phyloP scores from a whole-genome alignment of 495 filamentous ascomycete species.

The Glarea lozoyensis region DNA sequence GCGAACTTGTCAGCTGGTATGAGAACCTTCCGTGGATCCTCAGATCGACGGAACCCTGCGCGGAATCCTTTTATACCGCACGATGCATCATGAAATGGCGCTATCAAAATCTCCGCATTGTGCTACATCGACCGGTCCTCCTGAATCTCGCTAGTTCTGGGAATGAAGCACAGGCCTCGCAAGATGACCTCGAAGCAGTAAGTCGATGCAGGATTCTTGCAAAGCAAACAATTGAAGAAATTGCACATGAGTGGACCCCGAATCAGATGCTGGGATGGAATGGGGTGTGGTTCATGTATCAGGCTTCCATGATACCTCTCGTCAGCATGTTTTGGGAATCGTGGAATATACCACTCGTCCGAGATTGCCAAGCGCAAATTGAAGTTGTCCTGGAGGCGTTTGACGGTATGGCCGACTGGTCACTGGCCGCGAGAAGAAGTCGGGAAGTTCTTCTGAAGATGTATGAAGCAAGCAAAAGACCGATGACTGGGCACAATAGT shows the following conservation, averaged over 20 bases:
- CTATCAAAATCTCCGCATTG: slow-evolving; percentile 69
- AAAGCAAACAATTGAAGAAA: slow-evolving; percentile 61
- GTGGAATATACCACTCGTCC: slow-evolving; percentile 36
- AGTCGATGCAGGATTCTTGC: slow-evolving; percentile 61
- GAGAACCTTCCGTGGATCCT: slow-evolving; percentile 64
- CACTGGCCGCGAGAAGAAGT: slow-evolving; percentile 59
- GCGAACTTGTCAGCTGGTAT: slow-evolving; percentile 63
- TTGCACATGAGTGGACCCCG: slow-evolving; percentile 54
- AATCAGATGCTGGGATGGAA: slow-evolving; percentile 78
- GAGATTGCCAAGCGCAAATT: slow-evolving; percentile 38
- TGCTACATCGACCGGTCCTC: slow-evolving; percentile 68
- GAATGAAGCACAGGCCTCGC: slow-evolving; percentile 50
- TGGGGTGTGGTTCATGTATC: slow-evolving; percentile 76
- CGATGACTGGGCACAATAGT: slow-evolving; percentile 13
- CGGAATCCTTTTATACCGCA: slow-evolving; percentile 58
- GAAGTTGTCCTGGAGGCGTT: slow-evolving; percentile 60
- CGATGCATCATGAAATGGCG: slow-evolving; percentile 77
- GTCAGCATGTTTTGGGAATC: slow-evolving; percentile 59
- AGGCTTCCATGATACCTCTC: slow-evolving; percentile 69
- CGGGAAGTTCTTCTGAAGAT: slow-evolving; percentile 61
- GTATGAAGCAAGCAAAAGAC: slow-evolving; percentile 46
- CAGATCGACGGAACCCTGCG: slow-evolving; percentile 58
- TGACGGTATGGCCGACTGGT: slow-evolving; percentile 61
- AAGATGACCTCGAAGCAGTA: slow-evolving; percentile 63
- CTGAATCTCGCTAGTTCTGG: slow-evolving; percentile 54